phyloP scores from a whole-genome alignment of 345 rosid species.

The Arabis alpina region DNA sequence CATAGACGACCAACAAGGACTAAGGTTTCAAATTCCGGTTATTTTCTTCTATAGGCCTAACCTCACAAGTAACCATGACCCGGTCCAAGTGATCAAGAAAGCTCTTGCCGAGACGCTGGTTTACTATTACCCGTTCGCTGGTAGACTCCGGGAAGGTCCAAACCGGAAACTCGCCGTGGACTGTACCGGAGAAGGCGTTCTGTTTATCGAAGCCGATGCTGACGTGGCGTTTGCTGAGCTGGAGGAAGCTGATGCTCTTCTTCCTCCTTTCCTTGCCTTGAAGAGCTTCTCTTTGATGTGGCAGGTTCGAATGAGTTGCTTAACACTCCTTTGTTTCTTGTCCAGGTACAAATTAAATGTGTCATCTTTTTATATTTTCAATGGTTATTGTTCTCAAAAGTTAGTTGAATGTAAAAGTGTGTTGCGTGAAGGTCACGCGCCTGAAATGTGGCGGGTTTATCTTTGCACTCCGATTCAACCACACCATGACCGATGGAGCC shows the following conservation, averaged over 20 bases:
- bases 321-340: constrained; percentile 51
- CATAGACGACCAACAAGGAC: constrained; percentile 51
- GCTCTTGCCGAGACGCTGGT: constrained; percentile 54
- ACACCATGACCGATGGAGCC: constrained; percentile 53
- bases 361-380: no score
- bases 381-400: no score
- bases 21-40: constrained; percentile 39
- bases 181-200: constrained; percentile 54
- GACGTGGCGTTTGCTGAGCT: constrained; percentile 51
- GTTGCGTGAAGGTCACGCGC: constrained; percentile 49
- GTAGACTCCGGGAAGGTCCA: constrained; percentile 51
- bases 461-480: constrained; percentile 53
- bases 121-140: constrained; percentile 59
- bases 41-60: constrained; percentile 40
- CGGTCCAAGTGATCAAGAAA: constrained; percentile 44
- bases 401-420: background rate
- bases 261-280: constrained; percentile 58
- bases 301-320: constrained; percentile 53
- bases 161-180: constrained; percentile 62
- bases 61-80: constrained; percentile 44
- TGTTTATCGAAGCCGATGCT: constrained; percentile 63
- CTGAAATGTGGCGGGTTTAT: constrained; percentile 54
- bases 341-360: constrained; percentile 45
- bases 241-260: constrained; percentile 49
- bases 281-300: constrained; percentile 59